Percentiles rank a stretch among this genome's conserved stretches.
Conservation (phyloP, 139 green algal species). For the Chloropicon primus region DNA sequence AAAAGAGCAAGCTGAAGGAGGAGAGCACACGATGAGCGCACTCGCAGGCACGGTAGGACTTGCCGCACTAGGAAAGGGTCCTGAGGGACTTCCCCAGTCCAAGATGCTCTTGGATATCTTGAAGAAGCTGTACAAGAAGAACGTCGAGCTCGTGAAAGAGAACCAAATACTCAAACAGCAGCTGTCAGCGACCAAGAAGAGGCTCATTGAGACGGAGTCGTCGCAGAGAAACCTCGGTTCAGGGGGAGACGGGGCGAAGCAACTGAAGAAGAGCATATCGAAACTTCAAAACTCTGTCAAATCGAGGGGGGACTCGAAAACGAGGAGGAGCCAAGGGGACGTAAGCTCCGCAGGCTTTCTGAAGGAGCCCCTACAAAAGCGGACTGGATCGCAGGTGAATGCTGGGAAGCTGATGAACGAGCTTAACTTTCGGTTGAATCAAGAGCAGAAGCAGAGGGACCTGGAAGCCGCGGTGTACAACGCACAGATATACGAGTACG, state of each 20-base stretch:
- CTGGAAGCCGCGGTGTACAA: slow-evolving; percentile 34
- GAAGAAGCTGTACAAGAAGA: slow-evolving; percentile 36
- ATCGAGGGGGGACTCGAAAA: neutral
- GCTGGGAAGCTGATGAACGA: slow-evolving; percentile 10
- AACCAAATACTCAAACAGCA: slow-evolving; percentile 4
- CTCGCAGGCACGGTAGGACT: neutral
- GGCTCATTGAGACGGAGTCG: neutral
- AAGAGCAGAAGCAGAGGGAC: slow-evolving; percentile 32
- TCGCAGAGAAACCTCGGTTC: neutral
- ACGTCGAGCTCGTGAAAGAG: slow-evolving; percentile 32
- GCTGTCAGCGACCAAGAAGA: neutral
- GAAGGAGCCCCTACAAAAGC: neutral
- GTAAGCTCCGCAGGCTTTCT: neutral
- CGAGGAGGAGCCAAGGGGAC: neutral
- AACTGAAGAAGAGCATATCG: neutral
- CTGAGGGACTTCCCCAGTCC: neutral
- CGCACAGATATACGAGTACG: slow-evolving; percentile 28
- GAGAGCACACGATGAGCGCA: neutral
- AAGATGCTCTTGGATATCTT: slow-evolving; percentile 34
- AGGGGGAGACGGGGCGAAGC: neutral
- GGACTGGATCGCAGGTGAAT: neutral
- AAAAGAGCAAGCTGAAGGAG: neutral
- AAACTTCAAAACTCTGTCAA: neutral
- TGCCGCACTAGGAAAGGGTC: neutral
- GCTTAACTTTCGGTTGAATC: slow-evolving; percentile 14